phyloP scores from a whole-genome alignment of 1,139 yeast species.

The Arxiozyma slooffiae region DNA sequence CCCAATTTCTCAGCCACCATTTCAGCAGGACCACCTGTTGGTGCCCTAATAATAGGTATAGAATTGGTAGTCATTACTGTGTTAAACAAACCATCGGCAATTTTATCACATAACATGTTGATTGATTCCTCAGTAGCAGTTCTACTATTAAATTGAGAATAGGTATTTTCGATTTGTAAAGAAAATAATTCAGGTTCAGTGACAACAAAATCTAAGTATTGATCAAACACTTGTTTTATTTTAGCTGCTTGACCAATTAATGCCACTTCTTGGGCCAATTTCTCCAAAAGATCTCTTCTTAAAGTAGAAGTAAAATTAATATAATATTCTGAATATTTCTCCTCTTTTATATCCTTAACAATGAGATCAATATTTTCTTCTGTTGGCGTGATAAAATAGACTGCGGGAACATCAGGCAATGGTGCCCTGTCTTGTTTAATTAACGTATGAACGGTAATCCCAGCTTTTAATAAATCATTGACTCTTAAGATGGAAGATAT shows the following conservation, averaged over 20 bases:
- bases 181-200: slow-evolving; percentile 89
- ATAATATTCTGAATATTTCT: slow-evolving; percentile 68
- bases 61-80: slow-evolving; percentile 66
- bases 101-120: slow-evolving; percentile 52
- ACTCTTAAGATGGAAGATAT: slow-evolving; percentile 84
- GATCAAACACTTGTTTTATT: slow-evolving; percentile 85
- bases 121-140: slow-evolving; percentile 65
- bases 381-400: slow-evolving; percentile 86
- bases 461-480: slow-evolving; percentile 78
- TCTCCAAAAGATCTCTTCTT: slow-evolving; percentile 70
- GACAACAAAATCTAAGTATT: slow-evolving; percentile 81
- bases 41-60: slow-evolving; percentile 84
- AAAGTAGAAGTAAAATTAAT: slow-evolving; percentile 80
- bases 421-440: slow-evolving; percentile 62
- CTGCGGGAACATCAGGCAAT: slow-evolving; percentile 86
- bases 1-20: slow-evolving; percentile 83
- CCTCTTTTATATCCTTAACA: slow-evolving; percentile 60
- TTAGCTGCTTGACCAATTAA: slow-evolving; percentile 55
- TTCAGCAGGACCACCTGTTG: slow-evolving; percentile 92
- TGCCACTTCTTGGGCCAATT: slow-evolving; percentile 77
- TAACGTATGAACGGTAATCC: slow-evolving; percentile 79
- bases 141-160: slow-evolving; percentile 61
- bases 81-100: slow-evolving; percentile 78
- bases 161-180: slow-evolving; percentile 57
- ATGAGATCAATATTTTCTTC: slow-evolving; percentile 59